Evolutionary conservation across 768 basidiomycete genomes (phyloP), one percentile per base, ranked within the genome.

Genomic region (Nevesoporus exiguus): DNA sequence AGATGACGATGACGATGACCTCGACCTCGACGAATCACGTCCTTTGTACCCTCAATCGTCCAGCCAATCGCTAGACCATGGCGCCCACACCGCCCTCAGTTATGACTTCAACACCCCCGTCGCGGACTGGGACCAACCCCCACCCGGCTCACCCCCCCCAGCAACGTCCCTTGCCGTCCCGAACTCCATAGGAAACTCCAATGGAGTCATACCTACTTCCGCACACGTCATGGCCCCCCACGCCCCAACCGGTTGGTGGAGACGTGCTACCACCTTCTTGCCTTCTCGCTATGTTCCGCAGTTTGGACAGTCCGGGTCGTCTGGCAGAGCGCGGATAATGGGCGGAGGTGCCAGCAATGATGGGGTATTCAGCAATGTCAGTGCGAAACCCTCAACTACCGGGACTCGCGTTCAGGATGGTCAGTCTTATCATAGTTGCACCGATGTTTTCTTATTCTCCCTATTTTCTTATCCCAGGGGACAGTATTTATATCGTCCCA

Each of bases 301-400:
- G 49, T 60, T 82, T 5, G 78, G 80, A n/a, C 57, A 62, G 30
- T 59, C 75, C 51, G 43, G 75, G 33, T 66, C 71, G 22, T 78
- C 79, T 15, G 71, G 70, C 21, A 52, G 59, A 45, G 25, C 53
- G 6, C 57, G 29, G n/a, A 19, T 51, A 17, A 67, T 88, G 6
- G 89, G 89, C 27, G 82, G 84, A 33, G 90, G 88, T 8, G 76
- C 76, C 11, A 73, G 78, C 46, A 93, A 94, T 61, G 93, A 95
- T 55, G 96, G 95, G 17, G 95, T 98, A 21, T 98, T 98, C 71
- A 88, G 85, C 30, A 98, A 98, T 69, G 83, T 98, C n/a, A 85
- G 84, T 37, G 96, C 96, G 15, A 96, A 97, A 64, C 88, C 88
- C 1, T 54, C 63, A 7, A 76, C 82, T 40, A 66, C 73, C 17